Evolutionary conservation across 192 early-diverging fungal genomes (phyloP).

Genomic region (Coemansia furcata): DNA sequence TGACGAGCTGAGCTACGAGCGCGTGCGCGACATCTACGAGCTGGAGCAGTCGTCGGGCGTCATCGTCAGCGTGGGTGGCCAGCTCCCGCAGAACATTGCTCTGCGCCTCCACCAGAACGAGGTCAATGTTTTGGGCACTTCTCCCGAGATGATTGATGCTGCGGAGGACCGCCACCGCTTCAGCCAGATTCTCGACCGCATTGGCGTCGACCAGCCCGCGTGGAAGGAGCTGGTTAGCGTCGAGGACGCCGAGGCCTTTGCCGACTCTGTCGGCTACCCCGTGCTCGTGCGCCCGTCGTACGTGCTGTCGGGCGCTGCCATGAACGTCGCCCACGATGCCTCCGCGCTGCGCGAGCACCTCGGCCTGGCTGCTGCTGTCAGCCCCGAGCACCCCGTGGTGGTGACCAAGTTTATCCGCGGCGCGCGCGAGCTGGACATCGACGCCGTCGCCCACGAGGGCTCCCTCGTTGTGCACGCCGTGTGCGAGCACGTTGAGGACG

Average conservation of each 20-base stretch:
- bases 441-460: constrained; percentile 86
- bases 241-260: constrained; percentile 84
- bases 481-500: constrained; percentile 95
- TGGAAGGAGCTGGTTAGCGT: constrained; percentile 91
- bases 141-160: constrained; percentile 84
- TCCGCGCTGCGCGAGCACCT: constrained; percentile 71
- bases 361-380: constrained; percentile 79
- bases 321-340: constrained; percentile 90
- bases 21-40: constrained; percentile 95
- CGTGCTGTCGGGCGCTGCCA: constrained; percentile 96
- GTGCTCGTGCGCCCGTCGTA: constrained; percentile 96
- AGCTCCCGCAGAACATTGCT: constrained; percentile 97
- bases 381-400: constrained; percentile 93
- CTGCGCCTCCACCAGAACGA: constrained; percentile 69
- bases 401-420: constrained; percentile 95
- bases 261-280: constrained; percentile 82
- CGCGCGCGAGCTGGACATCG: constrained; percentile 94
- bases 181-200: constrained; percentile 84
- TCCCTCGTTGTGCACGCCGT: constrained; percentile 83
- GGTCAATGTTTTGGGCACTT: constrained; percentile 89
- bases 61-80: constrained; percentile 91
- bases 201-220: constrained; percentile 92
- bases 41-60: constrained; percentile 78
- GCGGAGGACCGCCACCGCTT: constrained; percentile 98
- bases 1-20: constrained; percentile 92